Conservation (phyloP, 2,329 filamentous ascomycete genomes). For the Fusarium keratoplasticum region DNA sequence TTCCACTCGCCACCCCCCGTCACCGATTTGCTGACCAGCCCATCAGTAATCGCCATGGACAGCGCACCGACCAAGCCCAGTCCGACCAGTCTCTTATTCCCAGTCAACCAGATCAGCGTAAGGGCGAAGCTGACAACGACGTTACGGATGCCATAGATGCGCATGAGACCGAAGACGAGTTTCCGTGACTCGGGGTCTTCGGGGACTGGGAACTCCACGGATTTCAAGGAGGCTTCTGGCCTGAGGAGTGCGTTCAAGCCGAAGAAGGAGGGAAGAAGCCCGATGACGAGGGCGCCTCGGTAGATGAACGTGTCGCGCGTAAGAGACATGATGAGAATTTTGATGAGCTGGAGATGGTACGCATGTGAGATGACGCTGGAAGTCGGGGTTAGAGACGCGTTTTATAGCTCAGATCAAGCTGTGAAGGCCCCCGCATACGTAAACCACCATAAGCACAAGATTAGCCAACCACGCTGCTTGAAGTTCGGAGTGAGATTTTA, state of each 20-base stretch:
- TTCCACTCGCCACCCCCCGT: conserved; percentile 36
- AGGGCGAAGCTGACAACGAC: conserved; percentile 34
- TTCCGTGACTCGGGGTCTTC: conserved; percentile 20
- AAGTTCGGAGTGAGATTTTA: not conserved
- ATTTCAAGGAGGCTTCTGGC: conserved; percentile 21
- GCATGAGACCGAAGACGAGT: conserved; percentile 10
- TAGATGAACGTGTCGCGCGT: conserved; percentile 28
- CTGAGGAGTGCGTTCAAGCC: conserved; percentile 27
- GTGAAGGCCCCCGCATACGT: not conserved
- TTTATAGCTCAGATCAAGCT: not conserved
- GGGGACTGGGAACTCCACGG: conserved; percentile 28
- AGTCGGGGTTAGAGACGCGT: not conserved
- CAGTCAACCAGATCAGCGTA: conserved; percentile 22
- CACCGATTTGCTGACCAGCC: conserved; percentile 23
- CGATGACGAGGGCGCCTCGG: conserved; percentile 20
- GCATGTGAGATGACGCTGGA: not conserved
- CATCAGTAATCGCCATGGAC: conserved; percentile 24
- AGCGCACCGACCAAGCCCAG: conserved; percentile 4
- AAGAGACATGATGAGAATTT: not conserved
- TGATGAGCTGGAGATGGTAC: not conserved
- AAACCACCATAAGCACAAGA: not conserved
- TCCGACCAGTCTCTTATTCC: conserved; percentile 16
- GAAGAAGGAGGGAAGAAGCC: conserved; percentile 26
- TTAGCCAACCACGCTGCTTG: not conserved
- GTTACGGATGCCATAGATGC: conserved; percentile 32